Base-by-base conservation (phyloP, 1,284 basidiomycete species). In the Heterobasidion irregulare region DNA sequence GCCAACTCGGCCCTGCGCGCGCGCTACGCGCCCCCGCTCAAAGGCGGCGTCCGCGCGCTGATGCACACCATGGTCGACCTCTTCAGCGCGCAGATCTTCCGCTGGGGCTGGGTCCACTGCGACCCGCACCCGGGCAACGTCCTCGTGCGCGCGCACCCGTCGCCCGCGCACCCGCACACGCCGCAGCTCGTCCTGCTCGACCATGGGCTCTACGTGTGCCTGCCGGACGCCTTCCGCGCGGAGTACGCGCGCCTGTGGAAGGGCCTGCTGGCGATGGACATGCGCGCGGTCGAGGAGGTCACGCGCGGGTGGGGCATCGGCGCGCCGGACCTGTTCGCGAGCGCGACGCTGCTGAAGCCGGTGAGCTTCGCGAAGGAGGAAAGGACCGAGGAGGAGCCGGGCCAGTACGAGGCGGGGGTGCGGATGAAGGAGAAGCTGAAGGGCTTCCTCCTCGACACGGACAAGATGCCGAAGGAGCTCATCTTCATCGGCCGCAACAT, bases 131-230 rank as follows among this genome's bases (percentile, higher is more conserved):
- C 80, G 0, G 92, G 91, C 1, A 94, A 95, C 71, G 77, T 95
- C 57, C 81, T 96, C 62, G 79, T 94, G 36, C 83, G 92, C 7
- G 84, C 85, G 0, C 77, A 86, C 55, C 91, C 92, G 0, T 63
- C 67, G 0, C 91, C 92, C 0, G 63, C 67, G 0, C 72, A 79
- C 35, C 79, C 79, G 0, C 70, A 66, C 10, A 70, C 73, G n/a
- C 83, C 89, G 0, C 89, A 95, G 65, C 77, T 95, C 47, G 92
- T 94, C 34, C 74, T 95, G 9, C 81, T 96, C 60, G 93, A 96
- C 65, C 93, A 96, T 65, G 93, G 93, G 0, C 72, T 96, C 16
- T 95, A 92, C 64, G 89, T 93, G 34, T 74, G 75, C 3, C 76
- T 89, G 2, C 68, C 77, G n/a, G 76, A 82, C 18, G 64, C 74